Base-by-base conservation (phyloP, 179 eudicot species). In the Sideroxylon spinosum region DNA sequence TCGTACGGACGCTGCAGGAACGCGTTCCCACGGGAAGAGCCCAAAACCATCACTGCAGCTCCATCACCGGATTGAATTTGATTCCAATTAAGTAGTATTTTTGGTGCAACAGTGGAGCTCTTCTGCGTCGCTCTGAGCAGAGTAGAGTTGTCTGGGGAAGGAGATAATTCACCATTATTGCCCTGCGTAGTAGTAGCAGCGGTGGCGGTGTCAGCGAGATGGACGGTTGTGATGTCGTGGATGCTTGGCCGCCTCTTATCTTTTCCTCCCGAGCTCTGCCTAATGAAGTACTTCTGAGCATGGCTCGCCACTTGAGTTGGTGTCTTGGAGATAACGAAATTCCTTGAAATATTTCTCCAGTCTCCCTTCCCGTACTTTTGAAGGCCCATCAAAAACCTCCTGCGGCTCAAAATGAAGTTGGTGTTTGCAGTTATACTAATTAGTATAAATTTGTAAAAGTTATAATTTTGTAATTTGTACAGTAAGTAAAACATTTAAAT, bases 301-400 rank as follows among this genome's bases (percentile, higher is more conserved):
- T 92, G 97, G 86, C 97, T 92, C 53, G 97, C 97, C 16, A 92
- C 97, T 81, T 92, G 97, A 19, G 97, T 92, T 79, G 97, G 90
- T 1, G 91, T 92, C 80, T 89, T 92, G 11, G 94, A 72, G 61
- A 81, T 84, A 56, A 92, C 97, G 76, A 86, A 92, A 72, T 92
- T 86, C 65, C 92, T 79, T 0, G 97, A 87, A 68, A 92, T 92
- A 86, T 87, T 90, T 70, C 97, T 87, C 97, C 97, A 92, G 65
- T 92, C 94, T 23, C 97, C 97, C 76, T 90, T 92, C 12, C 97
- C 97, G 22, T 89, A 84, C 85, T 90, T 89, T 78, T 89, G 85
- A 16, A 92, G 91, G 2, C 97, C 97, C 76, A 89, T 84, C 63
- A 92, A 77, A 84, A 92, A 92, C 73, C 87, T 84, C 90, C 97